Base-by-base conservation (phyloP, 768 basidiomycete species). In the Lenzites betulinus region DNA sequence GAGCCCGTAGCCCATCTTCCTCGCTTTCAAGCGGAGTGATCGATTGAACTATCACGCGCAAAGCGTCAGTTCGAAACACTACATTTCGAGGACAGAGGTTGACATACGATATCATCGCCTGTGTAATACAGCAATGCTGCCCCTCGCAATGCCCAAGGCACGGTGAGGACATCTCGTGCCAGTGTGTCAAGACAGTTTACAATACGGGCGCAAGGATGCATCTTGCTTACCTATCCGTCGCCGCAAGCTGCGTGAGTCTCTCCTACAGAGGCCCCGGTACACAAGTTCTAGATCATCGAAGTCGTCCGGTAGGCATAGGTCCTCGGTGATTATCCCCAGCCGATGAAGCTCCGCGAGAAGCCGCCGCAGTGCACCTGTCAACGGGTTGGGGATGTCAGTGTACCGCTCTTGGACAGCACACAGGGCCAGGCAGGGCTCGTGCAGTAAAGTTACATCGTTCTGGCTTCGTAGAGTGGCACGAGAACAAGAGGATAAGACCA, bases 71-170 rank as follows among this genome's bases (percentile, higher is more conserved):
- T 50, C 58, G 48, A 28, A 28, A 30, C 1, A 38, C 18, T 15
- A 11, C 23, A 2, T 6, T 2, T 13, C 5, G 15, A 18, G 43
- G 3, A 7, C 9, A 15, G 20, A 23, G 12, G 23, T 16, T 1
- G 25, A 74, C 90, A 66, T 65, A 93, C 93, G 54, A 96, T 92
- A 67, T 95, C 92, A 68, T 96, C 94, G 2, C 94, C 94, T 1
- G 95, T 96, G 70, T 93, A 97, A 72, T 97, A 97, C n/a, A 97
- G 74, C 52, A 95, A 73, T 0, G 94, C 93, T 1, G 90, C 94
- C 0, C 95, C 95, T 67, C 88, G 83, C 26, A 80, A 83, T 52
- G 76, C 73, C 82, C 88, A 95, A 1, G 95, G 93, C 1, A 95
- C 84, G 18, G 86, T 86, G 30, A 97, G 76, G 62, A 95, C 88